Base-by-base conservation (phyloP, 305 asterid species). In the Lippia alba region DNA sequence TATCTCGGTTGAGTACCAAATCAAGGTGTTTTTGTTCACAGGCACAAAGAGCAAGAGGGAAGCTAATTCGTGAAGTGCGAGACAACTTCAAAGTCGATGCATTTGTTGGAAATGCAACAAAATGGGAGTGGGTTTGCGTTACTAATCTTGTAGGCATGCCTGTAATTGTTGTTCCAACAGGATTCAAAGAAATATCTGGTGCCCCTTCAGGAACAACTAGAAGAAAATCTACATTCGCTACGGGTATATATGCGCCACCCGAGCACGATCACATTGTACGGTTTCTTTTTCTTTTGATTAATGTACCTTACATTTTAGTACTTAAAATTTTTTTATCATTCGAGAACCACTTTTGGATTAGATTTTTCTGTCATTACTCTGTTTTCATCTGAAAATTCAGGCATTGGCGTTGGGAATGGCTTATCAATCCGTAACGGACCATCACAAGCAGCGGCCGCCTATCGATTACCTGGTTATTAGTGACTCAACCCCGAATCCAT, bases 101-200 rank as follows among this genome's bases (percentile, higher is more conserved):
- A 24, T 89, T 94, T 71, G 79, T 91, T 50, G 97, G 97, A 71
- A 92, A 87, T 63, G 90, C 82, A 20, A 89, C 96, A 0, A 96
- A 91, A 62, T 91, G 97, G 97, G 99, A 94, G 74, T 80, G 58
- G 51, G 93, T 94, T 12, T 85, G 93, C 44, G 83, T 91, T 18
- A 92, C 96, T 24, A 91, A 94, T 83, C 97, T 91, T 33, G 96
- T 89, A 15, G 97, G 99, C 53, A 86, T 91, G 77, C 97, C 99
- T 1, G 91, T 89, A 16, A 76, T 94, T 41, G 87, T 94, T 18
- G 70, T 94, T 62, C 96, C 96, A 20, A 85, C 94, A 6, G 99
- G 96, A 64, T 86, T 89, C 54, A 88, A 88, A 81, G 79, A 66
- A 76, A 84, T 94, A 72, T 32, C 89, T 3, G 75, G 86, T 67